Conservation (phyloP, 2,329 filamentous ascomycete genomes). For the Didymella segeticola region DNA sequence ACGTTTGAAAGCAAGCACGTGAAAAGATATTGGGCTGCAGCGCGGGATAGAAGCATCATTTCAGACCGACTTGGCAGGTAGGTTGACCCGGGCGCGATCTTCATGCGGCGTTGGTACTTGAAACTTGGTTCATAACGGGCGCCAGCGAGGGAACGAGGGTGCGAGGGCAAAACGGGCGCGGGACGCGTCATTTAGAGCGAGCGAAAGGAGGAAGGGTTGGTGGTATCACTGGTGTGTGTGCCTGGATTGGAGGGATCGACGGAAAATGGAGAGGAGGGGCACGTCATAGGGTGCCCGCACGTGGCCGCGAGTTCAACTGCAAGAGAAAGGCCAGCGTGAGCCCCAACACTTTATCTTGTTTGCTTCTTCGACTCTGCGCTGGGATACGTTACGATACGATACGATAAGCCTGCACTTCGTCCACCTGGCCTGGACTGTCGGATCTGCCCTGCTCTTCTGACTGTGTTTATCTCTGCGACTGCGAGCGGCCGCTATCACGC, state of each 20-base stretch:
- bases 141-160: neutral
- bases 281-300: neutral
- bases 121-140: constrained; percentile 11
- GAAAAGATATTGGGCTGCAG: neutral
- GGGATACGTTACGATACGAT: neutral
- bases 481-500: constrained; percentile 1
- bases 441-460: neutral
- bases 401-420: neutral
- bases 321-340: neutral
- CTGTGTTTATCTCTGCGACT: neutral
- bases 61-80: neutral
- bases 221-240: constrained; percentile 6
- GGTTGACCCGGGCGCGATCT: neutral
- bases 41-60: neutral
- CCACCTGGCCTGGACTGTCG: neutral
- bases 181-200: constrained; percentile 13
- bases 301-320: constrained; percentile 2
- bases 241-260: constrained; percentile 15
- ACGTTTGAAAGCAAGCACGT: too few relatives aligned
- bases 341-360: constrained; percentile 9
- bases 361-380: neutral
- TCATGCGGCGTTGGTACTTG: neutral
- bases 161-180: constrained; percentile 1
- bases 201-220: constrained; percentile 12
- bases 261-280: neutral